Evolutionary conservation across 371 early-diverging fungal genomes (phyloP).

Genomic region (Zancudomyces culisetae): DNA sequence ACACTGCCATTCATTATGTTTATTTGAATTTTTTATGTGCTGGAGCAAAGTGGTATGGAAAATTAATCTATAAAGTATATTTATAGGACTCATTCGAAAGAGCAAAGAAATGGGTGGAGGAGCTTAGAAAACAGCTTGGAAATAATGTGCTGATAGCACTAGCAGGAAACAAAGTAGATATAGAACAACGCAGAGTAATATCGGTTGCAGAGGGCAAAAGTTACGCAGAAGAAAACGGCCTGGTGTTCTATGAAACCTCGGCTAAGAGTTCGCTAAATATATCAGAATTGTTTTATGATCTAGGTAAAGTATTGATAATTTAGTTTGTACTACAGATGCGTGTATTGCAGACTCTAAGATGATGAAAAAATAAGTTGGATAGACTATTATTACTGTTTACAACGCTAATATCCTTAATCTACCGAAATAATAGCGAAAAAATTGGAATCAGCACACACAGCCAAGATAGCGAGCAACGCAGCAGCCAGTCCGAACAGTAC

Average conservation of each 20-base stretch:
- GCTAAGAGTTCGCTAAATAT: slow-evolving; percentile 82
- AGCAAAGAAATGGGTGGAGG: slow-evolving; percentile 97
- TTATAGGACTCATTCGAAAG: slow-evolving; percentile 68
- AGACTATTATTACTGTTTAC: too few relatives aligned
- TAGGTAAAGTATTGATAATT: too few relatives aligned
- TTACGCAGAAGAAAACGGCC: slow-evolving; percentile 68
- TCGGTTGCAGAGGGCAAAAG: slow-evolving; percentile 57
- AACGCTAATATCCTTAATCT: too few relatives aligned
- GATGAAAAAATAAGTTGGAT: too few relatives aligned
- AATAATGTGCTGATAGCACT: slow-evolving; percentile 90
- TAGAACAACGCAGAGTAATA: slow-evolving; percentile 55
- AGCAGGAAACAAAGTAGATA: slow-evolving; percentile 88
- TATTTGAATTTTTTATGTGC: too few relatives aligned
- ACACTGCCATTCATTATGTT: too few relatives aligned
- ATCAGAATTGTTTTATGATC: slow-evolving; percentile 63
- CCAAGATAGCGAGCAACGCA: too few relatives aligned
- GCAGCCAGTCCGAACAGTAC: too few relatives aligned
- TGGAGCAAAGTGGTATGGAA: background rate
- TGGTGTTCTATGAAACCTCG: slow-evolving; percentile 83
- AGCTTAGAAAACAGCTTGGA: slow-evolving; percentile 89
- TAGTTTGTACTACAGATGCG: too few relatives aligned
- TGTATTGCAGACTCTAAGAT: too few relatives aligned
- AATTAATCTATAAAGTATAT: slow-evolving; percentile 12
- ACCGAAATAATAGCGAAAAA: too few relatives aligned
- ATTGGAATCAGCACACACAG: too few relatives aligned